phyloP scores from a whole-genome alignment of 1,139 yeast species.

The Zygosaccharomyces pseudobailii region DNA sequence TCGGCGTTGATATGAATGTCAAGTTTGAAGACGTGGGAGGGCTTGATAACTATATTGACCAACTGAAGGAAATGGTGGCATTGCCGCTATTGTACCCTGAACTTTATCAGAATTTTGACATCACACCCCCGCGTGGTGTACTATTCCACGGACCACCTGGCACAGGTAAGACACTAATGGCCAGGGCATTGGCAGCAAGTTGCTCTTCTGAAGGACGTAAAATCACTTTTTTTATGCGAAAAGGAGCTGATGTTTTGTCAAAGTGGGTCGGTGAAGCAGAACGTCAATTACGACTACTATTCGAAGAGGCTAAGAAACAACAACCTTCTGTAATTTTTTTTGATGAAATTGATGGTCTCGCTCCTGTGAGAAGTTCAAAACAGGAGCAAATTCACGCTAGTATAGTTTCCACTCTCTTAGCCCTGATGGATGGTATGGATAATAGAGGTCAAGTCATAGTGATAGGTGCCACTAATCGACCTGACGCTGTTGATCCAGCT shows the following conservation, averaged over 20 bases:
- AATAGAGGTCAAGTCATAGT: slow-evolving; percentile 94
- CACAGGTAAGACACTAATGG: slow-evolving; percentile 98
- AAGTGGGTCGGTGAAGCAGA: slow-evolving; percentile 99
- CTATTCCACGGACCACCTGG: slow-evolving; percentile 99
- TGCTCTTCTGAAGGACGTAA: slow-evolving; percentile 79
- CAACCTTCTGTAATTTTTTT: slow-evolving; percentile 95
- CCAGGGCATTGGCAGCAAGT: slow-evolving; percentile 93
- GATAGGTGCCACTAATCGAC: slow-evolving; percentile 96
- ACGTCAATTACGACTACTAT: slow-evolving; percentile 79
- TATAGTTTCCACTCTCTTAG: slow-evolving; percentile 88
- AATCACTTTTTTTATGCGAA: slow-evolving; percentile 95
- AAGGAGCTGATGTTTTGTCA: slow-evolving; percentile 95
- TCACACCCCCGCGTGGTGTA: slow-evolving; percentile 97
- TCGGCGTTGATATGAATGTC: slow-evolving; percentile 89
- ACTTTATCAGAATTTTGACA: slow-evolving; percentile 79
- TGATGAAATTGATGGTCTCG: slow-evolving; percentile 97
- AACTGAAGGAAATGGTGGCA: slow-evolving; percentile 95
- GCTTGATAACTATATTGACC: slow-evolving; percentile 80
- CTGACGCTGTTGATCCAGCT: slow-evolving; percentile 97
- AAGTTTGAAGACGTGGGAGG: slow-evolving; percentile 94
- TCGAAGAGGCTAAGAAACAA: slow-evolving; percentile 93
- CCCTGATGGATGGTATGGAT: slow-evolving; percentile 99
- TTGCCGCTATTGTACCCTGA: slow-evolving; percentile 92
- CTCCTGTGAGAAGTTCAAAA: slow-evolving; percentile 94
- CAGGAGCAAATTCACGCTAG: slow-evolving; percentile 98